Percentiles rank a stretch among this genome's conserved stretches.
Evolutionary conservation across 2,329 filamentous ascomycete species (phyloP).

Genomic region (Penicillium hesseltinei): DNA sequence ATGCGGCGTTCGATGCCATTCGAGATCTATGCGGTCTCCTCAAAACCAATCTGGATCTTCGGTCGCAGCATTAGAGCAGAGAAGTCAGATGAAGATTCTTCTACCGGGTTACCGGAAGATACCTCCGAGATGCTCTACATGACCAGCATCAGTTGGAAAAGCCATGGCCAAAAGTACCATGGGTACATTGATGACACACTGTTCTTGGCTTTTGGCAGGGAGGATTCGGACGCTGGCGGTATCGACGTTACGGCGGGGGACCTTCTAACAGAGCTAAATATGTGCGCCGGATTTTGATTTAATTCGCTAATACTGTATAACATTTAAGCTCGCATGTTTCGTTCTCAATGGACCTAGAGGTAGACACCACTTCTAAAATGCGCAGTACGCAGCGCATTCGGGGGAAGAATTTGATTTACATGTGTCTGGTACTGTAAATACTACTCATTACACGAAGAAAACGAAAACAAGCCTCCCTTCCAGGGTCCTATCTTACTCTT

Average conservation of each 20-base stretch:
- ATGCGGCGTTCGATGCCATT: slow-evolving; percentile 53
- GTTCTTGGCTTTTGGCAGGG: slow-evolving; percentile 57
- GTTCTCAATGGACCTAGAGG: not conserved
- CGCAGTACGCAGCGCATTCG: not conserved
- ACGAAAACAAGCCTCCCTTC: not conserved
- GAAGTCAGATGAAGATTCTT: slow-evolving; percentile 23
- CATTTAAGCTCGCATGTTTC: not conserved
- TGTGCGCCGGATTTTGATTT: not conserved
- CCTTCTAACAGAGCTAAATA: slow-evolving; percentile 45
- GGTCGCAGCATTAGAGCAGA: slow-evolving; percentile 42
- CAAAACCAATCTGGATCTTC: slow-evolving; percentile 56
- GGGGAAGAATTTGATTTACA: not conserved
- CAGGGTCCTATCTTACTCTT: not conserved
- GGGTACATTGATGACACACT: slow-evolving; percentile 58
- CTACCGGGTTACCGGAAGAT: slow-evolving; percentile 12
- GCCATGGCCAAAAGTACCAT: slow-evolving; percentile 49
- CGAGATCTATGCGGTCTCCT: slow-evolving; percentile 50
- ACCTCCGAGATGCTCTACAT: slow-evolving; percentile 59
- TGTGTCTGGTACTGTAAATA: not conserved
- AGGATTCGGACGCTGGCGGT: slow-evolving; percentile 50
- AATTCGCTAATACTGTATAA: slow-evolving; percentile 1
- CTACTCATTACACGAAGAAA: not conserved
- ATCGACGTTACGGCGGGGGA: slow-evolving; percentile 55
- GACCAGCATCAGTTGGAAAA: slow-evolving; percentile 58
- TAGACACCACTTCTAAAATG: not conserved